Evolutionary conservation across 2,329 filamentous ascomycete genomes (phyloP).

Genomic region (Aspergillus fructus): DNA sequence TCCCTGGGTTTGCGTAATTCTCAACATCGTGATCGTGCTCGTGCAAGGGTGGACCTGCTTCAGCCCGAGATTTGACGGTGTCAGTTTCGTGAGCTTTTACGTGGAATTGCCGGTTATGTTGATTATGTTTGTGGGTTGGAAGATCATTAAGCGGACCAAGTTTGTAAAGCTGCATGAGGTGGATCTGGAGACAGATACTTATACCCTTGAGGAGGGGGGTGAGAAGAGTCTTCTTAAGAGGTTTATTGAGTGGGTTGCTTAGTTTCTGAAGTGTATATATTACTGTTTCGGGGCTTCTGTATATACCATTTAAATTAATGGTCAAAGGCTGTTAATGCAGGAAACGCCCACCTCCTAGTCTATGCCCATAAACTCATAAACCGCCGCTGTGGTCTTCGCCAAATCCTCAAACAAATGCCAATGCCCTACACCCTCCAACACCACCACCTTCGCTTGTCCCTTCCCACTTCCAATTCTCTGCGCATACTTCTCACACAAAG

Average conservation of each 20-base stretch:
- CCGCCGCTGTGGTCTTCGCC: conserved; percentile 8
- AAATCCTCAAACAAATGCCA: conserved; percentile 54
- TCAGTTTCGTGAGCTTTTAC: conserved; percentile 55
- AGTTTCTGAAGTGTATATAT: background rate
- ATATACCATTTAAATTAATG: too few species aligned
- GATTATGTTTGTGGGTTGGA: conserved; percentile 57
- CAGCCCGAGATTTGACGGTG: conserved; percentile 54
- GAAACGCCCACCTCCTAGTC: too few species aligned
- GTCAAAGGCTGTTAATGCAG: too few species aligned
- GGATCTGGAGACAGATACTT: conserved; percentile 47
- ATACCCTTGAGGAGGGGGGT: background rate
- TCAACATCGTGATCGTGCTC: conserved; percentile 61
- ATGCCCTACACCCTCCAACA: conserved; percentile 46
- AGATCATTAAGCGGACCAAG: conserved; percentile 49
- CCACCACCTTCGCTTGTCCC: conserved; percentile 21
- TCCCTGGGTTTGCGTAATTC: conserved; percentile 55
- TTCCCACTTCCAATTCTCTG: background rate
- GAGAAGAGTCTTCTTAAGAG: background rate
- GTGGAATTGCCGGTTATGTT: conserved; percentile 63
- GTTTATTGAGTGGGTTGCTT: conserved; percentile 3
- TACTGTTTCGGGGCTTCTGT: too few species aligned
- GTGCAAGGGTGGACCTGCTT: conserved; percentile 63
- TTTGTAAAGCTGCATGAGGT: conserved; percentile 48
- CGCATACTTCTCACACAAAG: conserved; percentile 34
- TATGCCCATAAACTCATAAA: conserved; percentile 1